phyloP scores from a whole-genome alignment of 495 filamentous ascomycete genomes.

The Penicillium simplicissimum region DNA sequence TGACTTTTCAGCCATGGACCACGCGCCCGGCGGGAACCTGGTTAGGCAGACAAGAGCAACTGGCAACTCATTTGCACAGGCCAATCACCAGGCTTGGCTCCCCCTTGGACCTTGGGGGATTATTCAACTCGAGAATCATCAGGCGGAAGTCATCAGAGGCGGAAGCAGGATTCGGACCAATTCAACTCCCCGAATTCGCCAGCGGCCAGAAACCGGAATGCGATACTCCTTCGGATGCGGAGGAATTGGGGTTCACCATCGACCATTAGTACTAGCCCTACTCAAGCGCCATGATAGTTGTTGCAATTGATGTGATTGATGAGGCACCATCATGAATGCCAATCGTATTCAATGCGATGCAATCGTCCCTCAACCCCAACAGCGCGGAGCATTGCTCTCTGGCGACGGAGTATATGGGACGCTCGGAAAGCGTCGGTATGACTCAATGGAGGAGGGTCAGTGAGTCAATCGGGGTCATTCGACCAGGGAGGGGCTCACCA shows the following conservation, averaged over 20 bases:
- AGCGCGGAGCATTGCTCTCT: not conserved
- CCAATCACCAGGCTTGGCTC: not conserved
- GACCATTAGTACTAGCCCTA: not conserved
- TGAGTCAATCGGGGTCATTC: slow-evolving; percentile 10
- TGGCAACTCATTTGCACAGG: not conserved
- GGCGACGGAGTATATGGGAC: not conserved
- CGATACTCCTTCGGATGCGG: not conserved
- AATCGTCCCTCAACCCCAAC: not conserved
- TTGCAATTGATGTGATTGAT: not conserved
- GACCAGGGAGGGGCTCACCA: not conserved
- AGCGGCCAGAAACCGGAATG: not conserved
- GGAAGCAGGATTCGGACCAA: slow-evolving; percentile 3
- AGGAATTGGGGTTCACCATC: not conserved
- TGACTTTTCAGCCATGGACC: not conserved
- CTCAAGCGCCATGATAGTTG: not conserved
- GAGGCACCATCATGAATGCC: not conserved
- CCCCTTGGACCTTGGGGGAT: not conserved
- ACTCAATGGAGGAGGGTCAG: slow-evolving; percentile 7
- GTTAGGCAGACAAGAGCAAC: not conserved
- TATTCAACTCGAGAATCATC: not conserved
- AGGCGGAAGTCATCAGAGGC: not conserved
- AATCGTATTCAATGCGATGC: not conserved
- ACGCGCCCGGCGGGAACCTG: not conserved
- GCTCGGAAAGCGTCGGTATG: slow-evolving; percentile 5
- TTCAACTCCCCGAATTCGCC: not conserved